phyloP scores from a whole-genome alignment of 2,329 filamentous ascomycete species.

The Bipolaris gigantea region DNA sequence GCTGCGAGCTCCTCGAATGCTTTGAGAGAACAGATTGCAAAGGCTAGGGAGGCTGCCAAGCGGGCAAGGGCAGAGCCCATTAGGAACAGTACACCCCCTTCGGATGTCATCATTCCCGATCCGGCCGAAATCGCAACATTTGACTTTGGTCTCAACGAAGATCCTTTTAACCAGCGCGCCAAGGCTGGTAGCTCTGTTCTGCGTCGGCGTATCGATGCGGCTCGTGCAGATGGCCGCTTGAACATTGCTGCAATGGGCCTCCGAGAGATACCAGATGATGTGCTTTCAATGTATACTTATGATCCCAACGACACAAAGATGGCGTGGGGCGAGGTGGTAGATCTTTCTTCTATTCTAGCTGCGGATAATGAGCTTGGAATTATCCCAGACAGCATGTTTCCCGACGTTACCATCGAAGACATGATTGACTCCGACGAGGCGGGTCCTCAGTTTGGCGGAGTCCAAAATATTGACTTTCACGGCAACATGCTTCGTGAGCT shows the following conservation, averaged over 20 bases:
- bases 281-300: constrained; percentile 87
- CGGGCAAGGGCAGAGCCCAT: constrained; percentile 26
- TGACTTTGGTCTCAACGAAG: constrained; percentile 62
- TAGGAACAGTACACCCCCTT: constrained; percentile 34
- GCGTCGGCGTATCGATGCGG: constrained; percentile 70
- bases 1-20: constrained; percentile 72
- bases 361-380: constrained; percentile 85
- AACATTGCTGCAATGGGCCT: constrained; percentile 87
- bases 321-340: constrained; percentile 89
- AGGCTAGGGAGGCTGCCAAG: constrained; percentile 76
- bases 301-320: constrained; percentile 63
- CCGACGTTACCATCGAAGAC: constrained; percentile 62
- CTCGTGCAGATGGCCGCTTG: constrained; percentile 75
- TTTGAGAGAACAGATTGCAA: constrained; percentile 87
- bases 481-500: constrained; percentile 75
- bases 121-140: constrained; percentile 47
- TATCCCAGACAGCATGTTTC: constrained; percentile 75
- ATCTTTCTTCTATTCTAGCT: constrained; percentile 79
- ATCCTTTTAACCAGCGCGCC: constrained; percentile 71
- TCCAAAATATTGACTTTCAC: constrained; percentile 83
- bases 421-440: constrained; percentile 64
- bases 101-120: constrained; percentile 38
- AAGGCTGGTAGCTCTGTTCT: constrained; percentile 69
- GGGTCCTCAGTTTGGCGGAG: constrained; percentile 76
- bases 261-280: constrained; percentile 76